Percentiles rank a stretch among this genome's conserved stretches.
These are phyloP conservation scores for Solanum etuberosum DNA, from an alignment of 257 asterid species.

Conservation along the genomic window DNA sequence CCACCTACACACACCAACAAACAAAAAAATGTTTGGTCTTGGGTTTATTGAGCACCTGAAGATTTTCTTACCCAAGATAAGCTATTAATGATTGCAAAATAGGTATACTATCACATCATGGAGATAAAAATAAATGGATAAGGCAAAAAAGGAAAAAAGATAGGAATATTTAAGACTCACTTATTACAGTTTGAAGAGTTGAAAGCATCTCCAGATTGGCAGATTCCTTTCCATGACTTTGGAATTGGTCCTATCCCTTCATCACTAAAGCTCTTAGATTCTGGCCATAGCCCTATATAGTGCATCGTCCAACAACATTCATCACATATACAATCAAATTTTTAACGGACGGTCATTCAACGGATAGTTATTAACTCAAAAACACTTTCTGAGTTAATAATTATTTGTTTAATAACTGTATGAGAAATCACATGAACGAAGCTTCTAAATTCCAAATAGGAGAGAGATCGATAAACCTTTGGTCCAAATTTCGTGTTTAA, in stretches of 20 bases:
- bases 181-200: slow-evolving; percentile 63
- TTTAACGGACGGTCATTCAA: no score
- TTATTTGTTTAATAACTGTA: not conserved
- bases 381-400: not conserved
- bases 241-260: slow-evolving; percentile 63
- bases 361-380: no score
- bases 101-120: not conserved
- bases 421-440: not conserved
- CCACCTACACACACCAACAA: not conserved
- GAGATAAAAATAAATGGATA: not conserved
- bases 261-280: slow-evolving; percentile 65
- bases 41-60: not conserved
- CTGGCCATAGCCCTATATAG: slow-evolving; percentile 82
- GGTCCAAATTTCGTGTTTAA: not conserved
- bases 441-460: not conserved
- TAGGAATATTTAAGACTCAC: slow-evolving; percentile 21
- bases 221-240: slow-evolving; percentile 68
- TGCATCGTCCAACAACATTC: not conserved
- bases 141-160: not conserved
- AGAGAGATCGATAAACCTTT: not conserved
- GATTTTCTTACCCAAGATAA: not conserved
- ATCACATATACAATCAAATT: not conserved
- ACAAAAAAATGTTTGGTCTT: no score
- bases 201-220: slow-evolving; percentile 68
- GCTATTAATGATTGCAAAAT: not conserved